Evolutionary conservation across 495 filamentous ascomycete genomes (phyloP).

Genomic region (Schizothecium vesticola): DNA sequence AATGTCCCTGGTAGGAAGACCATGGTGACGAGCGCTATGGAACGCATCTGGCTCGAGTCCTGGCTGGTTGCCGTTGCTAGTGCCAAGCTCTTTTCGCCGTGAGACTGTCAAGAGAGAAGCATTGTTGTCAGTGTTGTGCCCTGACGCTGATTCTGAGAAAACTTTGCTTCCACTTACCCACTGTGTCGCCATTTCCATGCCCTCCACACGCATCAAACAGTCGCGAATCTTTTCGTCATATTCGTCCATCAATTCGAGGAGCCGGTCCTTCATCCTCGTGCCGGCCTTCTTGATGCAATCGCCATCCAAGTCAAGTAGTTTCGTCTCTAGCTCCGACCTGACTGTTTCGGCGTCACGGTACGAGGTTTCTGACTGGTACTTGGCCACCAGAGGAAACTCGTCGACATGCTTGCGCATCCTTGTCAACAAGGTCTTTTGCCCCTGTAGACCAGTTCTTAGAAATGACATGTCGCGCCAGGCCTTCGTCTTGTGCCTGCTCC

Average conservation of each 20-base stretch:
- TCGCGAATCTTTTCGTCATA: conserved; percentile 1
- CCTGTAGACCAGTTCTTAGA: conserved; percentile 10
- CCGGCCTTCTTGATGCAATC: neutral
- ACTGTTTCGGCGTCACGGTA: neutral
- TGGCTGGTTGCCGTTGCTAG: neutral
- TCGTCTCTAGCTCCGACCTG: neutral
- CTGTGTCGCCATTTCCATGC: conserved; percentile 1
- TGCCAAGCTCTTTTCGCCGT: neutral
- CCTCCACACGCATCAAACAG: neutral
- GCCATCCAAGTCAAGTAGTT: neutral
- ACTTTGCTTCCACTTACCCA: neutral
- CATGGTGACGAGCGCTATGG: conserved; percentile 12
- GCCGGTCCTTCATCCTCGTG: too few relatives aligned
- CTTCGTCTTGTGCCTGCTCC: conserved; percentile 17
- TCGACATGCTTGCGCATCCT: conserved; percentile 23
- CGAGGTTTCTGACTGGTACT: neutral
- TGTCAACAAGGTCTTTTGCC: conserved; percentile 4
- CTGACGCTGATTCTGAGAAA: neutral
- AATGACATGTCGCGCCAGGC: conserved; percentile 25
- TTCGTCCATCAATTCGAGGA: neutral
- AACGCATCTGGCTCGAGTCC: conserved; percentile 12
- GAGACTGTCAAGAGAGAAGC: neutral
- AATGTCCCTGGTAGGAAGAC: conserved; percentile 12
- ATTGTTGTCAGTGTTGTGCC: neutral
- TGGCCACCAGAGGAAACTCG: conserved; percentile 19